Evolutionary conservation across 768 basidiomycete species (phyloP).

Genomic region (Macrocybe gigantea): DNA sequence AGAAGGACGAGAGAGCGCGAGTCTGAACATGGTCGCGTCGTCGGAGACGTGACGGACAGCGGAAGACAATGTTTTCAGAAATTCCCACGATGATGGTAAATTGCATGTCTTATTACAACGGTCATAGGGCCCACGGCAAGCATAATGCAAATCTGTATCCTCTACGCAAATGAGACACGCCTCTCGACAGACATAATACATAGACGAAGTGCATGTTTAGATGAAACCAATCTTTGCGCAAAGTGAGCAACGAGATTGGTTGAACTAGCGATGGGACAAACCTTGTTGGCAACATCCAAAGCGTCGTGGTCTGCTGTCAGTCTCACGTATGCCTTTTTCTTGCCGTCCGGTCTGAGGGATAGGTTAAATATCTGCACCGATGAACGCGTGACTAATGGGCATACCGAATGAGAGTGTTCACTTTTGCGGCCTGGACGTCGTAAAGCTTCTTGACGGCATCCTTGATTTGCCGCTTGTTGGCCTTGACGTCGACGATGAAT

Average conservation of each 20-base stretch:
- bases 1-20: slow-evolving; percentile 10
- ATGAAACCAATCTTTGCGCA: slow-evolving; percentile 83
- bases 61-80: no score
- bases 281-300: slow-evolving; percentile 96
- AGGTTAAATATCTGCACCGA: neutral
- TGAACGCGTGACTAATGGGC: slow-evolving; percentile 14
- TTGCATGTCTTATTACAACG: no score
- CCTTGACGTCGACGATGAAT: slow-evolving; percentile 91
- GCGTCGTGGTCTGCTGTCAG: slow-evolving; percentile 95
- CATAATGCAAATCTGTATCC: no score
- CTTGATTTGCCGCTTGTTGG: slow-evolving; percentile 99
- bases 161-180: no score
- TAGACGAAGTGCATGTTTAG: slow-evolving; percentile 31
- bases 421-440: slow-evolving; percentile 91
- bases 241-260: neutral
- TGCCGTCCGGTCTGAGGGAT: slow-evolving; percentile 78
- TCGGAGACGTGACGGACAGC: no score
- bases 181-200: no score
- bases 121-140: no score
- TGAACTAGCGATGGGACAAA: slow-evolving; percentile 21
- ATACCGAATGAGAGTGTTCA: slow-evolving; percentile 97
- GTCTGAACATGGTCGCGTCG: slow-evolving; percentile 9
- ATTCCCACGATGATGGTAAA: no score
- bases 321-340: slow-evolving; percentile 99
- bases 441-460: slow-evolving; percentile 99